A percentile compares a stretch with the other conserved stretches of the same genome.
Conservation (phyloP, 208 protist species). For the Leishmania mexicana region DNA sequence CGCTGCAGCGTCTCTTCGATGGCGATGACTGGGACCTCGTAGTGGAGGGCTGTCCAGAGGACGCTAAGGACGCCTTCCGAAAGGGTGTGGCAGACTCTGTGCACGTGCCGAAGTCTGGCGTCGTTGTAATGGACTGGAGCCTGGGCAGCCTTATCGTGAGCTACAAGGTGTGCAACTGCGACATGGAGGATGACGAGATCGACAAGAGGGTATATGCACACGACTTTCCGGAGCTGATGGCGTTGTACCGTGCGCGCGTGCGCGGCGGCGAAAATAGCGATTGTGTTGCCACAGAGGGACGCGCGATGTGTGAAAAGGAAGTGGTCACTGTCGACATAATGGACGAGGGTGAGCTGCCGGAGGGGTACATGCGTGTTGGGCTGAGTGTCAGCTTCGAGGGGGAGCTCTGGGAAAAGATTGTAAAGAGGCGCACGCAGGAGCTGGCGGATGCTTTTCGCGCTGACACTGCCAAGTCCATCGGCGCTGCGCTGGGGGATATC, state of each 20-base stretch:
- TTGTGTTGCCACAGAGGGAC: neutral
- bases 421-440: slow-evolving; percentile 21
- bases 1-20: slow-evolving; percentile 45
- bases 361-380: slow-evolving; percentile 19
- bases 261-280: slow-evolving; percentile 28
- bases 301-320: neutral
- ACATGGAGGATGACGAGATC: slow-evolving; percentile 37
- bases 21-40: slow-evolving; percentile 64
- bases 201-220: slow-evolving; percentile 27
- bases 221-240: slow-evolving; percentile 50
- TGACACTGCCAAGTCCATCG: slow-evolving; percentile 37
- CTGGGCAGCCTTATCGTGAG: slow-evolving; percentile 48
- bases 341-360: slow-evolving; percentile 20
- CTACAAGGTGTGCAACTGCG: slow-evolving; percentile 36
- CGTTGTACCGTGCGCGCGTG: slow-evolving; percentile 47
- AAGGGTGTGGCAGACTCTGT: slow-evolving; percentile 31
- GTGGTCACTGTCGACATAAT: slow-evolving; percentile 15
- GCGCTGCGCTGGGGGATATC: slow-evolving; percentile 26
- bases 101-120: slow-evolving; percentile 22
- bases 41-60: slow-evolving; percentile 29
- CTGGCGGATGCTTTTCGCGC: slow-evolving; percentile 40
- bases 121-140: slow-evolving; percentile 34
- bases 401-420: slow-evolving; percentile 36
- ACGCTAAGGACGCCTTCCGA: slow-evolving; percentile 37
- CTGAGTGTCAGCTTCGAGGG: slow-evolving; percentile 60